Base-by-base conservation (phyloP, 2,329 filamentous ascomycete species). In the Curvularia verruculosa region DNA sequence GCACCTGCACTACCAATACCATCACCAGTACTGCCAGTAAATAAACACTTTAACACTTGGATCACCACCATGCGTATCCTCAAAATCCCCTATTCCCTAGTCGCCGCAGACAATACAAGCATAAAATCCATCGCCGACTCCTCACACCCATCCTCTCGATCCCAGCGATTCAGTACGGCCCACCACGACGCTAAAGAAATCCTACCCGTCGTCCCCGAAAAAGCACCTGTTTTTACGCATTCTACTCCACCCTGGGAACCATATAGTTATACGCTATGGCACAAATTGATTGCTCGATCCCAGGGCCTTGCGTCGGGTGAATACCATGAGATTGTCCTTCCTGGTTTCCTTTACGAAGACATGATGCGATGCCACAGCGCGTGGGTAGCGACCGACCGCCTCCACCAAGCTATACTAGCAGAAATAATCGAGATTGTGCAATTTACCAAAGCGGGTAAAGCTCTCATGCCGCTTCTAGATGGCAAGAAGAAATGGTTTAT, bases 201-300 rank as follows among this genome's bases (percentile, higher is more conserved):
- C 19, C 3, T 39, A 2, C 47, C 47, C 12, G 12, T 54, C n/a
- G 46, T 64, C 13, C 56, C 61, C 15, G 48, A 58, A 10, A 49
- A 55, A 3, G 1, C 19, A 0, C 6, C 45, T 18, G 8, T 5
- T 10, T 65, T 65, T 58, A 56, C n/a, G 5, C 66, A 68, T 45
- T 19, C 40, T 13, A 8, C 28, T 5, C 66, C 61, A 2, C 59
- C 61, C 8, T 69, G 63, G 61, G 53, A 48, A 2, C 74, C 80
- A 0, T 79, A 76, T 52, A 70, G 65, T n/a, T 81, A 79, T 61
- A 61, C 67, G 24, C n/a, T 69, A 56, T 82, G 79, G 80, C 72
- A 79, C 1, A 67, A 74, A 0, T 58, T 81, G 3, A 78, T 82
- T 34, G 65, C 77, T 0, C 52, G 58, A 21, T 75, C 71, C 5